Percentiles rank a stretch among this genome's conserved stretches.
phyloP scores from a whole-genome alignment of 225 moss, liverwort and hornwort genomes.

The Rhytidiadelphus loreus region DNA sequence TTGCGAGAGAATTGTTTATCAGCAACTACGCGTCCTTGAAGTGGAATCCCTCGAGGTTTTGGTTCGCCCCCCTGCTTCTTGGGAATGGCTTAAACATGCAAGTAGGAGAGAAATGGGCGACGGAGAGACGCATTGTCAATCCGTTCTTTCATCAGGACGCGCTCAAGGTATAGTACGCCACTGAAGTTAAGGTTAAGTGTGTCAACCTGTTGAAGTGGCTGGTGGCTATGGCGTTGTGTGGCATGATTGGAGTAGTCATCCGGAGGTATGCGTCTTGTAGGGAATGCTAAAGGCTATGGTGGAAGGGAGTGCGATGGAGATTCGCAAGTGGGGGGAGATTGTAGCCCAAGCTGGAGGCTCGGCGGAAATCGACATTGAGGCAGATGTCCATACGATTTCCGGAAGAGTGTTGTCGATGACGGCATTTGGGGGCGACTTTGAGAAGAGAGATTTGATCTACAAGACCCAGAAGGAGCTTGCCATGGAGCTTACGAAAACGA shows the following conservation, averaged over 20 bases:
- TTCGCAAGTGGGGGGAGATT: neutral
- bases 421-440: neutral
- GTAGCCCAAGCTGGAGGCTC: neutral
- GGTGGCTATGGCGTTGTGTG: neutral
- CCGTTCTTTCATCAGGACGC: neutral
- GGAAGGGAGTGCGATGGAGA: neutral
- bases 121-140: neutral
- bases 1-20: neutral
- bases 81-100: neutral
- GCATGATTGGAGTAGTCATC: neutral
- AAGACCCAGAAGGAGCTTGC: neutral
- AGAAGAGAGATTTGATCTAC: neutral
- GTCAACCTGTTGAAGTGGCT: neutral
- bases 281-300: neutral
- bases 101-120: neutral
- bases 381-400: neutral
- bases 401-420: neutral
- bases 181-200: neutral
- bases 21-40: neutral
- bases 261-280: neutral
- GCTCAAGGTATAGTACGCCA: neutral
- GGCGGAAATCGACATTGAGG: neutral
- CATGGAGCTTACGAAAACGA: neutral
- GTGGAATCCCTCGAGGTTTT: neutral
- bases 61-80: neutral